Percentiles rank a stretch among this genome's conserved stretches.
phyloP scores from a whole-genome alignment of 768 basidiomycete genomes.

The Lactifluus piperatus region DNA sequence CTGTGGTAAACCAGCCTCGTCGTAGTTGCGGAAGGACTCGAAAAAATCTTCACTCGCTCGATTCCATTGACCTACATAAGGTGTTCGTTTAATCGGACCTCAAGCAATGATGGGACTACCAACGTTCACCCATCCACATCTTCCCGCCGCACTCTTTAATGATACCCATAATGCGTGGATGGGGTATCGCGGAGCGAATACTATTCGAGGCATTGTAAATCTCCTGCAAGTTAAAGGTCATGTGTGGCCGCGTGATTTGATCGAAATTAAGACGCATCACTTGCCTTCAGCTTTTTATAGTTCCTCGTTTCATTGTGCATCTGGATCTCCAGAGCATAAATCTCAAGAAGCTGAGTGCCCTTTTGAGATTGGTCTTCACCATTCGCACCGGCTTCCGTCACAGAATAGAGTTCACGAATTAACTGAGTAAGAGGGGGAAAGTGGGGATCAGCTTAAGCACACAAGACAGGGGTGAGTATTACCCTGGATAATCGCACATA shows the following conservation, averaged over 20 bases:
- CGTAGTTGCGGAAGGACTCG: slow-evolving; percentile 97
- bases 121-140: slow-evolving; percentile 99
- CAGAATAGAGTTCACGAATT: slow-evolving; percentile 63
- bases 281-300: slow-evolving; percentile 89
- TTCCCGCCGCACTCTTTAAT: slow-evolving; percentile 99
- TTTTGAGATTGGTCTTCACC: slow-evolving; percentile 84
- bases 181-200: slow-evolving; percentile 93
- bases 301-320: slow-evolving; percentile 98
- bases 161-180: slow-evolving; percentile 97
- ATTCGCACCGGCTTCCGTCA: slow-evolving; percentile 52
- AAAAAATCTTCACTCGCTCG: slow-evolving; percentile 97
- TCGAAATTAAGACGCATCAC: background rate
- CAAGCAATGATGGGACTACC: slow-evolving; percentile 21
- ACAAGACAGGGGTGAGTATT: slow-evolving; percentile 6
- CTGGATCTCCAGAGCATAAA: slow-evolving; percentile 97
- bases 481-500: slow-evolving; percentile 79
- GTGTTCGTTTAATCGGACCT: slow-evolving; percentile 1
- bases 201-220: slow-evolving; percentile 94
- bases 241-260: background rate
- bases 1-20: slow-evolving; percentile 94
- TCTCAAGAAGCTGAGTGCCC: slow-evolving; percentile 90
- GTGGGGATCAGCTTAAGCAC: background rate
- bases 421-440: slow-evolving; percentile 37
- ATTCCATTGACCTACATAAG: slow-evolving; percentile 77
- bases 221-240: slow-evolving; percentile 45